Base-by-base conservation (phyloP, 306 rosid genomes). In the Prunus kanzakura region DNA sequence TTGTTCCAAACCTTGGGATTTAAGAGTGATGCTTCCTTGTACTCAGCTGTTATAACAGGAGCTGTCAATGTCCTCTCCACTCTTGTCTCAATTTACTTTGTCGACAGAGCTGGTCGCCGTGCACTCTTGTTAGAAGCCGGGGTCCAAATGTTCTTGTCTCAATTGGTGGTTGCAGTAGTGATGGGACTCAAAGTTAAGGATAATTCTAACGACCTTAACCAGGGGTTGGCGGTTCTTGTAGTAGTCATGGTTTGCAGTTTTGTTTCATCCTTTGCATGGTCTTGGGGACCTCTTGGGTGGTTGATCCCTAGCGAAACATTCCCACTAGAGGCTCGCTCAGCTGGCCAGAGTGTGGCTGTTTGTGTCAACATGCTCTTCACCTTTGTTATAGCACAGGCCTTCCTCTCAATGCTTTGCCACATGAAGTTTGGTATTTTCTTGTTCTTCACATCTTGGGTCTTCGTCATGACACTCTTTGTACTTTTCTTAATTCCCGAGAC, bases 251-350 rank as follows among this genome's bases (percentile, higher is more conserved):
- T 93, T 0, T 91, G 97, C 78, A 67, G 81, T 1, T 91, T 81
- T 38, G 98, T 91, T 19, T 69, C 93, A 0, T 70, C 87, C 5
- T 91, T 91, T n/a, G 98, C 98, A 0, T 93, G 98, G 98, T 93
- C 98, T 3, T 91, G 96, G 97, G 98, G 92, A 0, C 98, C 97
- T 0, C 85, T 91, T 0, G 94, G 91, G 2, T 93, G 98, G 98
- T 75, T 93, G 3, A 91, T 91, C 47, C 97, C 96, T 0, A 89
- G 96, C 7, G 97, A 93, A 81, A 93, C 85, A 0, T 93, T 93
- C 80, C 93, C 93, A 0, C 49, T 93, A 3, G 93, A 93, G 80
- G 89, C 91, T 4, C 88, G 97, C 1, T 93, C 98, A 0, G 93
- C 89, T 0, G 98, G 97, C 1, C 96, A 91, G 52, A 88, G 97